phyloP scores from a whole-genome alignment of 176 grass and related monocot genomes.

The Leersia perrieri region DNA sequence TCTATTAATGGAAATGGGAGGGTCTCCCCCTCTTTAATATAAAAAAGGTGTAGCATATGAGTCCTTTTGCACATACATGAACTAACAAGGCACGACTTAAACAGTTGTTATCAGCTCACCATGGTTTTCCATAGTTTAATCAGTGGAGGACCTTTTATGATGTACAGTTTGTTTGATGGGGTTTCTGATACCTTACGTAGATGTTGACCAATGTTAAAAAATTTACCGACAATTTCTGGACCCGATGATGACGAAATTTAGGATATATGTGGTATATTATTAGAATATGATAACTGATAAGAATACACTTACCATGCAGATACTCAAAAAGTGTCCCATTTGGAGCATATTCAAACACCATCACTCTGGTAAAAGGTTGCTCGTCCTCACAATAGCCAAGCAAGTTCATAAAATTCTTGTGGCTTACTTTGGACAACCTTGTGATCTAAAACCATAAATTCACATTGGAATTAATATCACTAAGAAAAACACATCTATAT shows the following conservation, averaged over 20 bases:
- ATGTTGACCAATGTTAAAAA: background rate
- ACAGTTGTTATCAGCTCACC: background rate
- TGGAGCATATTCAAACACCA: conserved; percentile 95
- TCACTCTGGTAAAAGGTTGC: conserved; percentile 73
- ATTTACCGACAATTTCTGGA: background rate
- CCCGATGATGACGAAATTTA: conserved; percentile 4
- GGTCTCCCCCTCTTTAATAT: too few relatives aligned
- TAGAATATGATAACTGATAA: conserved; percentile 3
- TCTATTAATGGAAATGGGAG: too few relatives aligned
- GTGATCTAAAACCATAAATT: conserved; percentile 57
- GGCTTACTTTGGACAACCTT: conserved; percentile 70
- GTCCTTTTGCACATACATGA: background rate
- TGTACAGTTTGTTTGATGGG: background rate
- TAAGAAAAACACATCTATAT: background rate
- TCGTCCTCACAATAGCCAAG: conserved; percentile 88
- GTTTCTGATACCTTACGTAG: background rate
- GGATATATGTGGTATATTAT: background rate
- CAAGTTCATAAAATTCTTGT: conserved; percentile 90
- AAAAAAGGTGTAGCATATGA: background rate
- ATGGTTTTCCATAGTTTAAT: background rate
- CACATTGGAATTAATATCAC: background rate
- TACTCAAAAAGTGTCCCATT: conserved; percentile 93
- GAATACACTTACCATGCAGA: conserved; percentile 63
- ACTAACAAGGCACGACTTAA: background rate
- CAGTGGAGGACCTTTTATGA: background rate